Evolutionary conservation across 495 filamentous ascomycete species (phyloP).

Genomic region (Neurospora tetraspora): DNA sequence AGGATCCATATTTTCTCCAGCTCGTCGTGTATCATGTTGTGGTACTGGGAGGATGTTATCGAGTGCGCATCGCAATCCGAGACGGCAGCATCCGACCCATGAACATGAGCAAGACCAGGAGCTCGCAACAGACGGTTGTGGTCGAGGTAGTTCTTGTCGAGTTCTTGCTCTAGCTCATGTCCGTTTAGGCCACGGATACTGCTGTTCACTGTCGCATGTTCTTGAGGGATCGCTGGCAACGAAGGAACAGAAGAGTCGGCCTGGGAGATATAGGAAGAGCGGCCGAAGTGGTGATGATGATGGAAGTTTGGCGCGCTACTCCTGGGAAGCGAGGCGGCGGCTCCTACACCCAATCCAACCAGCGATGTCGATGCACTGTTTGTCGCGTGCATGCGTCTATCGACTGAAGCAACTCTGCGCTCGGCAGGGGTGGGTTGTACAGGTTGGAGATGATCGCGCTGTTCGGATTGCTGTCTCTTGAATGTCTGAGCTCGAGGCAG

Average conservation of each 20-base stretch:
- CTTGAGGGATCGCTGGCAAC: slow-evolving; percentile 21
- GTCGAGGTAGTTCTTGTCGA: slow-evolving; percentile 2
- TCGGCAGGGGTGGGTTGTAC: slow-evolving; percentile 49
- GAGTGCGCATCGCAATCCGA: slow-evolving; percentile 31
- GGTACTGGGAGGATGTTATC: slow-evolving; percentile 40
- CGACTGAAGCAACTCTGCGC: slow-evolving; percentile 64
- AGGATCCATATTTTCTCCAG: slow-evolving; percentile 88
- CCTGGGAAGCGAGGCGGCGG: slow-evolving; percentile 23
- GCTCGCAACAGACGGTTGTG: background rate
- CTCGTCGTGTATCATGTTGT: slow-evolving; percentile 62
- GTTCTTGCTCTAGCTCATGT: slow-evolving; percentile 7
- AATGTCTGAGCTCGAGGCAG: slow-evolving; percentile 68
- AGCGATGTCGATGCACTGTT: slow-evolving; percentile 15
- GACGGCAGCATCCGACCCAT: slow-evolving; percentile 10
- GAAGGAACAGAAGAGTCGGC: slow-evolving; percentile 10
- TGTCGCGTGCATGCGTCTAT: slow-evolving; percentile 43
- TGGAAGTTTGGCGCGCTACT: slow-evolving; percentile 36
- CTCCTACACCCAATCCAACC: background rate
- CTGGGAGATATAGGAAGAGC: slow-evolving; percentile 1
- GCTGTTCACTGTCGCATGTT: slow-evolving; percentile 15
- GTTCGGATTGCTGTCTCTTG: slow-evolving; percentile 72
- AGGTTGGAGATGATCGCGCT: slow-evolving; percentile 59
- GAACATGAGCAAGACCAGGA: background rate
- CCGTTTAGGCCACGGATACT: slow-evolving; percentile 7
- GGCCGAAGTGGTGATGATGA: slow-evolving; percentile 8